Evolutionary conservation across 2,329 filamentous ascomycete species (phyloP).

Genomic region (Akanthomyces dipterigenus): DNA sequence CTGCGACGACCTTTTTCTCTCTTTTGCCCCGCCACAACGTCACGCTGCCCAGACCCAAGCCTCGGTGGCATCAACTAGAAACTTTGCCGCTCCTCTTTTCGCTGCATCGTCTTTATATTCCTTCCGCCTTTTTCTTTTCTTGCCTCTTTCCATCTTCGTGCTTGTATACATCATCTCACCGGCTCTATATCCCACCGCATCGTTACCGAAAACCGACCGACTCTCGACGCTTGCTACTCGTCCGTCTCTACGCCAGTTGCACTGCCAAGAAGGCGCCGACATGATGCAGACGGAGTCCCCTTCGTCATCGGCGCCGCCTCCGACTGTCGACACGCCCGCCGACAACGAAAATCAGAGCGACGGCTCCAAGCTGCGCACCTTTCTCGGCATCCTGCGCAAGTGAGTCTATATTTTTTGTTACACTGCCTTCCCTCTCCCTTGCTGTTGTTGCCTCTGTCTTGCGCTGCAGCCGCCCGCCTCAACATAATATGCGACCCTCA

Average conservation of each 20-base stretch:
- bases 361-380: conserved; percentile 80
- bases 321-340: conserved; percentile 24
- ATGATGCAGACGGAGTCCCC: conserved; percentile 22
- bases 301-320: conserved; percentile 31
- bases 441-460: not conserved
- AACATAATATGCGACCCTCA: conserved; percentile 10
- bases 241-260: not conserved
- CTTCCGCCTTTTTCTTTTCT: not conserved
- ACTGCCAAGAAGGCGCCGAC: not conserved
- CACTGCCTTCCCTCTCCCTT: not conserved
- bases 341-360: conserved; percentile 57
- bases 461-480: conserved; percentile 8
- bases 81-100: conserved; percentile 7
- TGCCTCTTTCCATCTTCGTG: not conserved
- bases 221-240: not conserved
- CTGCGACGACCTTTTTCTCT: not conserved
- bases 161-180: not conserved
- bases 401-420: conserved; percentile 38
- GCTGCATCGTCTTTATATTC: conserved; percentile 2
- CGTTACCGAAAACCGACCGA: not conserved
- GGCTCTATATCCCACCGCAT: not conserved
- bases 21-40: conserved; percentile 10
- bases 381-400: conserved; percentile 82
- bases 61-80: conserved; percentile 4
- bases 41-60: conserved; percentile 7